Conservation (phyloP, 345 rosid genomes). For the Salix suchowensis region DNA sequence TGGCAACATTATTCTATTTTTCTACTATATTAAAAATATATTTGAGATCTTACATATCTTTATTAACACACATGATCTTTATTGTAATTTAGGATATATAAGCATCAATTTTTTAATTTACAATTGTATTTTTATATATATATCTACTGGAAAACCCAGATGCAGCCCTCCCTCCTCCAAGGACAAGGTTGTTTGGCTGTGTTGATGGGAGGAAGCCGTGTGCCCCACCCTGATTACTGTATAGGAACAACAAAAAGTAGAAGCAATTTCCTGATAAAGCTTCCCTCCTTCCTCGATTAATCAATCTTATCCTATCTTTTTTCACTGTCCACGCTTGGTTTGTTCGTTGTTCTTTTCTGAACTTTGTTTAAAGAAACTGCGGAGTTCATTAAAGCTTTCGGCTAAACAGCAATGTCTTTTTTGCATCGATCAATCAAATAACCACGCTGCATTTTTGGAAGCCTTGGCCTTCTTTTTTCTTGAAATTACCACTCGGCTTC, state of each 20-base stretch:
- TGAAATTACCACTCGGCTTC: not conserved
- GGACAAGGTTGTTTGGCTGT: not conserved
- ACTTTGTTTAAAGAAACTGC: not conserved
- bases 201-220: not conserved
- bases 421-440: not conserved
- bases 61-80: too few species aligned
- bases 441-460: conserved; percentile 2
- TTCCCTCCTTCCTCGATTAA: not conserved
- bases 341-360: not conserved
- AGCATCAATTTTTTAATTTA: too few species aligned
- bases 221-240: not conserved
- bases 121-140: too few species aligned
- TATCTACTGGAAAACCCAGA: too few species aligned
- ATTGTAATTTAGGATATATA: too few species aligned
- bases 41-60: too few species aligned
- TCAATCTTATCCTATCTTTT: not conserved
- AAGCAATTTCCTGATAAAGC: not conserved
- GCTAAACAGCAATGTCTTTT: conserved; percentile 8
- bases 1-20: too few species aligned
- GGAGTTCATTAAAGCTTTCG: conserved; percentile 6
- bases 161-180: too few species aligned
- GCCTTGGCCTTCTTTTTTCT: not conserved
- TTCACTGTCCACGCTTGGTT: not conserved
- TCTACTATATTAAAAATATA: too few species aligned
- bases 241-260: not conserved